Base-by-base conservation (phyloP, 2,329 filamentous ascomycete species). In the Penicillium sp. region DNA sequence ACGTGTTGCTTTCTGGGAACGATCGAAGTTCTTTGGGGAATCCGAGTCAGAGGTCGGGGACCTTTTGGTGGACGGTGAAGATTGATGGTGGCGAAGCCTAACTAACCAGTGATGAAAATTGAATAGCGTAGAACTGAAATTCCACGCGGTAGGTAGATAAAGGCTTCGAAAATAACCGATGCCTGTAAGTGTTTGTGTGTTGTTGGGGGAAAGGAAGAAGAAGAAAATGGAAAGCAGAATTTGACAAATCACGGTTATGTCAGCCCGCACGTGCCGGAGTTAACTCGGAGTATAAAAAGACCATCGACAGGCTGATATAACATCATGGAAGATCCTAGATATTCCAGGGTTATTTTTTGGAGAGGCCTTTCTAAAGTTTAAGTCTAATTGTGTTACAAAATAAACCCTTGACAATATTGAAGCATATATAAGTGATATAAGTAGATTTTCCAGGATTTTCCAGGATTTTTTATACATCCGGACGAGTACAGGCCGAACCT, bases 1-100 rank as follows among this genome's bases (percentile, higher is more conserved):
- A 66, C 69, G 58, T 66, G 65, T 68, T 69, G 70, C 68, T 74
- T 72, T 74, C 70, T 73, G 70, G 69, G 72, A 73, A 69, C 66
- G 70, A 71, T 61, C 55, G 55, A 60, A 57, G 62, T 71, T 73
- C 61, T 71, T 66, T 63, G 64, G 55, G 45, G 56, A 62, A 61
- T 57, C 60, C 66, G 63, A 63, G 60, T 65, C 57, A 62, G 56
- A 65, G 54, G 62, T 57, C 60, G 62, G 60, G 65, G 51, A 63
- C 64, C 59, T 21, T 39, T 19, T 52, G 45, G 52, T 27, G 51
- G 43, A 51, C 10, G 38, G 33, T 47, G 57, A 36, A 59, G 58
- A 64, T 58, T 61, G 62, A 63, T 67, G 60, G 55, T 66, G 63
- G 64, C 61, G 62, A 63, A 52, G 58, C 63, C 55, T 35, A 55